Conservation (phyloP, 2,329 filamentous ascomycete genomes). For the Penicillium paneum region DNA sequence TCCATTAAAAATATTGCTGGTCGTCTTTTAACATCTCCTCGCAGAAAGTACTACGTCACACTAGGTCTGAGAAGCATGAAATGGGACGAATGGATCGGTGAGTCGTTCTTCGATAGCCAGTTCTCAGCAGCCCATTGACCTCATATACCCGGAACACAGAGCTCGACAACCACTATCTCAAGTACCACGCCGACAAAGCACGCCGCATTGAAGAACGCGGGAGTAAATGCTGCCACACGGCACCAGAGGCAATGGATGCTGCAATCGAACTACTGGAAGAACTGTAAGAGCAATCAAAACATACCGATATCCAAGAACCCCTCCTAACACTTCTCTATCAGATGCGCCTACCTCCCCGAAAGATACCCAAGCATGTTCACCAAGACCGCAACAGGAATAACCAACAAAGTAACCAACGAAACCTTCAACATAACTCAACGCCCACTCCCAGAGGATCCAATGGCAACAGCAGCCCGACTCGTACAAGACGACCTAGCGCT, state of each 20-base stretch:
- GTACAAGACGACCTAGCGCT: slow-evolving; percentile 80
- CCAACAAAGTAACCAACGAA: slow-evolving; percentile 70
- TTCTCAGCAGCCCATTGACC: background rate
- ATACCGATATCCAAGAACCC: background rate
- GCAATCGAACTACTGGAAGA: slow-evolving; percentile 76
- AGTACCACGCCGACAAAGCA: slow-evolving; percentile 69
- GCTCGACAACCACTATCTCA: slow-evolving; percentile 73
- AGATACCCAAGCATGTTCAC: slow-evolving; percentile 71
- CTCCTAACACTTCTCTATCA: slow-evolving; percentile 16
- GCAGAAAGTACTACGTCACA: slow-evolving; percentile 65
- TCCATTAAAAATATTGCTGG: background rate
- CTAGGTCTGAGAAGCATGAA: slow-evolving; percentile 72
- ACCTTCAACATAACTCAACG: slow-evolving; percentile 64
- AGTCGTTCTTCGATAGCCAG: background rate
- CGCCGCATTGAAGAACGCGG: slow-evolving; percentile 65
- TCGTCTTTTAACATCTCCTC: background rate
- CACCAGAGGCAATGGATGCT: slow-evolving; percentile 66
- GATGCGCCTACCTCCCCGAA: slow-evolving; percentile 63
- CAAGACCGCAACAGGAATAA: slow-evolving; percentile 61
- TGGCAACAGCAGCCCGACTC: slow-evolving; percentile 69
- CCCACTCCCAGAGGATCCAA: slow-evolving; percentile 71
- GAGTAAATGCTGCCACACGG: slow-evolving; percentile 64
- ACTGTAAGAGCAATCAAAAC: slow-evolving; percentile 44
- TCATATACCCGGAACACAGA: slow-evolving; percentile 45
- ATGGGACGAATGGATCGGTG: slow-evolving; percentile 70